These are phyloP conservation scores for Boletus speciosus DNA, from an alignment of 768 basidiomycete genomes.

Conservation along the genomic window DNA sequence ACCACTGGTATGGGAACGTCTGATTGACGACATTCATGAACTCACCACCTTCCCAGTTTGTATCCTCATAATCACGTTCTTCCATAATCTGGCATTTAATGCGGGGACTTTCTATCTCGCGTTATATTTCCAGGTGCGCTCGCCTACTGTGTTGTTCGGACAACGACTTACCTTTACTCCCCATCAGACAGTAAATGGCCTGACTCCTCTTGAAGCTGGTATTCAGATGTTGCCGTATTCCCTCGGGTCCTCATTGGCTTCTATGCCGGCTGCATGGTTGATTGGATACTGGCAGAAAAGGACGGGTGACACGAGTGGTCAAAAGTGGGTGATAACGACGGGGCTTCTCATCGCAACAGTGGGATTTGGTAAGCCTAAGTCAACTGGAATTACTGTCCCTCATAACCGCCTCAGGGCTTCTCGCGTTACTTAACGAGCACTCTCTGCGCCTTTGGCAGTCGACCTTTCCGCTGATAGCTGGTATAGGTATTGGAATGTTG, in stretches of 20 bases:
- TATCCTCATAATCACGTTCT: slow-evolving; percentile 65
- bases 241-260: slow-evolving; percentile 78
- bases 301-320: slow-evolving; percentile 55
- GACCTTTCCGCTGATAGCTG: slow-evolving; percentile 66
- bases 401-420: slow-evolving; percentile 49
- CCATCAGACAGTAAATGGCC: slow-evolving; percentile 62
- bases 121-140: slow-evolving; percentile 70
- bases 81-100: slow-evolving; percentile 81
- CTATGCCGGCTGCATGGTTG: slow-evolving; percentile 84
- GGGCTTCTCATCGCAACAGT: slow-evolving; percentile 64
- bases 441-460: slow-evolving; percentile 45
- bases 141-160: slow-evolving; percentile 1
- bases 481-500: slow-evolving; percentile 76
- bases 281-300: slow-evolving; percentile 63
- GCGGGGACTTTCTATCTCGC: slow-evolving; percentile 86
- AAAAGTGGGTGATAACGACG: slow-evolving; percentile 58
- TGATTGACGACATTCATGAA: slow-evolving; percentile 8
- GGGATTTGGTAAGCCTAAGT: slow-evolving; percentile 61
- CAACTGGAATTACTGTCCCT: slow-evolving; percentile 3
- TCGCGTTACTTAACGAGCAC: slow-evolving; percentile 57
- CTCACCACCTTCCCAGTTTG: slow-evolving; percentile 42
- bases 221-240: slow-evolving; percentile 79
- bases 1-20: slow-evolving; percentile 50
- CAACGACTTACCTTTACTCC: slow-evolving; percentile 1
- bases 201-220: slow-evolving; percentile 69